A percentile compares a stretch with the other conserved stretches of the same genome.
phyloP scores from a whole-genome alignment of 2,329 filamentous ascomycete genomes.

The Pseudocercospora musae region DNA sequence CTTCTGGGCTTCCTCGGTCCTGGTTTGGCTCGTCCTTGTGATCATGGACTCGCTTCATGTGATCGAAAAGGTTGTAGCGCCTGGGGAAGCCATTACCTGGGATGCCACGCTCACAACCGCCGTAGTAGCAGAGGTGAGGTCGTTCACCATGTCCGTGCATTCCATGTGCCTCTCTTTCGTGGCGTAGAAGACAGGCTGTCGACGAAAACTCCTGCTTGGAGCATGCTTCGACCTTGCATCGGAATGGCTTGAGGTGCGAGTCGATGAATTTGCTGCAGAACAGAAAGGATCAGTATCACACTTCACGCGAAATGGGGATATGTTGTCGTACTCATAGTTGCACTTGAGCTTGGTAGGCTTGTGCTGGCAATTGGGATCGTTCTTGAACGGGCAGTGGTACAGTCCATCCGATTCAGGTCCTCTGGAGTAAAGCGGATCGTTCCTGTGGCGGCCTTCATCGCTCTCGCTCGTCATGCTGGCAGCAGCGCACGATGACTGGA shows the following conservation, averaged over 20 bases:
- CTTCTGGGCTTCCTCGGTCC: conserved; percentile 7
- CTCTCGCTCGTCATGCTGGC: conserved; percentile 21
- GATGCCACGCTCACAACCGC: conserved; percentile 79
- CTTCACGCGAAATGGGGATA: conserved; percentile 4
- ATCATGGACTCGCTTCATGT: conserved; percentile 91
- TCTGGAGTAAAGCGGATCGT: conserved; percentile 68
- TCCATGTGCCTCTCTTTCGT: conserved; percentile 92
- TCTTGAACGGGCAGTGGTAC: conserved; percentile 88
- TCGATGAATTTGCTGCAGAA: conserved; percentile 83
- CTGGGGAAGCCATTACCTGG: conserved; percentile 87
- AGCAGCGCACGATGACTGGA: conserved; percentile 12
- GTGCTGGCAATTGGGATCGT: conserved; percentile 71
- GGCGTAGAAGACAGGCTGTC: conserved; percentile 87
- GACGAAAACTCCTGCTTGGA: conserved; percentile 88
- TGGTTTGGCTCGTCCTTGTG: conserved; percentile 40
- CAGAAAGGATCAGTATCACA: neutral
- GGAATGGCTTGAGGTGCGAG: conserved; percentile 93
- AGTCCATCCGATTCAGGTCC: conserved; percentile 68
- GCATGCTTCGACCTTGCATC: conserved; percentile 82
- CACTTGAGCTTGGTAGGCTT: conserved; percentile 95
- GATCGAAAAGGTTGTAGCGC: conserved; percentile 92
- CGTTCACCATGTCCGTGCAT: conserved; percentile 94
- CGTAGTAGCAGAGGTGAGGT: conserved; percentile 83
- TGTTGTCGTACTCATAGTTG: conserved; percentile 84
- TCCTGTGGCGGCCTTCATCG: conserved; percentile 39